Evolutionary conservation across 176 grass and related monocot species (phyloP), one percentile per base, ranked within the genome.

Genomic region (Chrysopogon serrulatus): DNA sequence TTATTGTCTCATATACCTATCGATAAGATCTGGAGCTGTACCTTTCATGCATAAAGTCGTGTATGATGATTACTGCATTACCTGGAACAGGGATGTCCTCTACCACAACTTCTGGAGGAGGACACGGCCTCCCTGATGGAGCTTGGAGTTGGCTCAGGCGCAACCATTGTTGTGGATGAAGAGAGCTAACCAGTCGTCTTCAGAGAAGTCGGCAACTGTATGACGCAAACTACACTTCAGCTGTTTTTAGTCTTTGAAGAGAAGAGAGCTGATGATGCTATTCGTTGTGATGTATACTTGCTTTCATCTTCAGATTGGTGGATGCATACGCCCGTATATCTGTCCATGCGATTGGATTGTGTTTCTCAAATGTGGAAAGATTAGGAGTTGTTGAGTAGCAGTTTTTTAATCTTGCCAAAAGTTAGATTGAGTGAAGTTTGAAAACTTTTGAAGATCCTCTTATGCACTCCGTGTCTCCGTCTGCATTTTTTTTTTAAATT

Each of bases 161-260:
- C 91, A 57, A 93, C 82, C 65, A 87, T 98, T 67, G 69, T 92
- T 19, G 91, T 98, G 35, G 93, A 93, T 68, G 93, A 98, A 93
- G 91, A 98, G 82, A 91, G 24, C 79, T 98, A 95, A 24, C 79
- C 88, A 84, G 86, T 69, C 19, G 4, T 23, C 26, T 51, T 66
- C 64, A 30, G 6, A 70, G 70, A 64, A 73, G 32, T 45, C 30
- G 32, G 19, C 72, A 75, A 54, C 17, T 51, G 8, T 31, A 0
- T 73, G 42, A 24, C 21, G 73, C 73, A 56, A 56, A 59, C 66
- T 24, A 15, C 48, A 82, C 18, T 70, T 12, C 7, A 26, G 21
- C 11, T 49, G 49, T 33, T 56, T 14, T 67, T 41, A 33, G 19
- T 49, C 44, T 19, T 27, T 77, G 40, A 33, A 57, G 4, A 78